Evolutionary conservation across 2,329 filamentous ascomycete species (phyloP).

Genomic region (Epicoccum sorghinum): DNA sequence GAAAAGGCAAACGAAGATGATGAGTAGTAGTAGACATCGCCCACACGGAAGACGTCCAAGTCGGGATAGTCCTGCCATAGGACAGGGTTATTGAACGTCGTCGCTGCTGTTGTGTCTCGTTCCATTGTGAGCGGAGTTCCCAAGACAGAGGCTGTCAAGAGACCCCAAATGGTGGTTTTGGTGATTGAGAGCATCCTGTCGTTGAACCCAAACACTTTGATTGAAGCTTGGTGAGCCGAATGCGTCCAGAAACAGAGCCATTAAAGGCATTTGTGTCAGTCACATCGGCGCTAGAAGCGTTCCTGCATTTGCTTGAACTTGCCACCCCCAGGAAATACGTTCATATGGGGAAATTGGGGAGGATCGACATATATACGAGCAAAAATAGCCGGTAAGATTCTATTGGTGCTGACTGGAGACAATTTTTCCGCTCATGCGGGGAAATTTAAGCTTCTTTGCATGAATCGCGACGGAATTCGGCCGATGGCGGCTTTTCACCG

Average conservation of each 20-base stretch:
- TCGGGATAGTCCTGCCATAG: constrained; percentile 63
- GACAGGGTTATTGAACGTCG: constrained; percentile 58
- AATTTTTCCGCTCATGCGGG: constrained; percentile 5
- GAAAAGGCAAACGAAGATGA: constrained; percentile 64
- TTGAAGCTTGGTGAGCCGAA: too few relatives aligned
- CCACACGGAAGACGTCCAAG: constrained; percentile 59
- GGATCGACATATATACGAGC: background rate
- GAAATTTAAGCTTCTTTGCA: background rate
- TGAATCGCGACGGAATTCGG: too few relatives aligned
- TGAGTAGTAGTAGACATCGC: constrained; percentile 60
- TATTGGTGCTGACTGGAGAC: constrained; percentile 5
- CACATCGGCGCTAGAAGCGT: background rate
- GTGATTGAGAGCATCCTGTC: background rate
- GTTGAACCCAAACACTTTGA: too few relatives aligned
- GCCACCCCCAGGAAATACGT: background rate
- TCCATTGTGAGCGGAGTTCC: background rate
- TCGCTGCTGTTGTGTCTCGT: constrained; percentile 8
- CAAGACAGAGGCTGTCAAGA: background rate
- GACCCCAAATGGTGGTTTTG: background rate
- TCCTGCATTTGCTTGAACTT: background rate
- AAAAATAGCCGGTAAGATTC: background rate
- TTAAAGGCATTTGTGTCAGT: background rate
- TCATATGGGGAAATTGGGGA: constrained; percentile 5
- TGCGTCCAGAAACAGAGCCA: background rate
- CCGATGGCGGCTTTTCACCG: background rate